Evolutionary conservation across 805 yeast genomes (phyloP).

Genomic region (Lipomyces starkeyi): DNA sequence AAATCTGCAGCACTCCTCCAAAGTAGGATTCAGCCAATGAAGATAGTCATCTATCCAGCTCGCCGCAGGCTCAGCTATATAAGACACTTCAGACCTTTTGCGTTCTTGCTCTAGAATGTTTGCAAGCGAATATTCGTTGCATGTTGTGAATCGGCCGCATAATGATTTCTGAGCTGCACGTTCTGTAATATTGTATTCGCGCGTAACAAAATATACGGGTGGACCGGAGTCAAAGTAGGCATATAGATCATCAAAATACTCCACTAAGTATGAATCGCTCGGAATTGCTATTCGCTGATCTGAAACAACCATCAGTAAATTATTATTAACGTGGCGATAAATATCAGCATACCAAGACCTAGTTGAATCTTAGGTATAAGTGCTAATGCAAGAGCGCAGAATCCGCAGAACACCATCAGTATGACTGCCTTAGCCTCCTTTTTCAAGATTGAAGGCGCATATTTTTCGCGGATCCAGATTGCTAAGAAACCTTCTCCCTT

Average conservation of each 20-base stretch:
- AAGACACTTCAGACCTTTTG: conserved; percentile 65
- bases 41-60: conserved; percentile 94
- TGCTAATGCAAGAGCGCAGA: conserved; percentile 73
- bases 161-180: conserved; percentile 69
- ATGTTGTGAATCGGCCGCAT: conserved; percentile 87
- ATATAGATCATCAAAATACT: conserved; percentile 79
- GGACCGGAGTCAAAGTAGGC: conserved; percentile 84
- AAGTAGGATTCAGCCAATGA: conserved; percentile 82
- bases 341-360: conserved; percentile 57
- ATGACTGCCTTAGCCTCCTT: conserved; percentile 56
- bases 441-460: conserved; percentile 66
- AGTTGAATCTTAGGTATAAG: conserved; percentile 70
- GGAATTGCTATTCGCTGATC: conserved; percentile 93
- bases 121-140: conserved; percentile 76
- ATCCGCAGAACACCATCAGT: conserved; percentile 58
- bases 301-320: not conserved
- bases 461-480: conserved; percentile 55
- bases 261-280: conserved; percentile 75
- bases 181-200: conserved; percentile 65
- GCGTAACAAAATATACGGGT: conserved; percentile 86
- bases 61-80: conserved; percentile 80
- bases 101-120: conserved; percentile 87
- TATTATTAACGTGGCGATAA: not conserved
- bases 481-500: conserved; percentile 38
- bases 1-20: conserved; percentile 84